These are phyloP conservation scores for Cryptococcus sp. DNA, from an alignment of 1,284 basidiomycete species.

Conservation along the genomic window DNA sequence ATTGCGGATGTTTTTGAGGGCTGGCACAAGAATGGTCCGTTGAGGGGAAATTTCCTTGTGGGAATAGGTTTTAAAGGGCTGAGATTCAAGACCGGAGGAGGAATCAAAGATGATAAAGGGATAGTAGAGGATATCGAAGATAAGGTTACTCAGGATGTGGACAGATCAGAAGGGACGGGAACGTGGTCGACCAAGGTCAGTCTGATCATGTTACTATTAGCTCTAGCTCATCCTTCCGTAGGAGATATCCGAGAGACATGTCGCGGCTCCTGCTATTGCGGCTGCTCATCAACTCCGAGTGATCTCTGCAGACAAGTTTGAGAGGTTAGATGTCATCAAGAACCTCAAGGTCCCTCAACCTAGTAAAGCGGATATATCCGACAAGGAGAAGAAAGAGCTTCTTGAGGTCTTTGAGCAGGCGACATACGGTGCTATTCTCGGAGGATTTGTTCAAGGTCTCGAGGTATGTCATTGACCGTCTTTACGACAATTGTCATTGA, in stretches of 20 bases:
- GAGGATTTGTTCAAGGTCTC: constrained; percentile 36
- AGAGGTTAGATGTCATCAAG: constrained; percentile 22
- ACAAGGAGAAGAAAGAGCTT: constrained; percentile 16
- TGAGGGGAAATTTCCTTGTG: constrained; percentile 32
- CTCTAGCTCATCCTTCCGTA: neutral
- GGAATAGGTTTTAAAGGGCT: constrained; percentile 34
- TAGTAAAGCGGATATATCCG: neutral
- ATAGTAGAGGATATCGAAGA: constrained; percentile 42
- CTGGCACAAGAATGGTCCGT: constrained; percentile 27
- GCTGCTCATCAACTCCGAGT: constrained; percentile 38
- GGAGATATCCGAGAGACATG: constrained; percentile 33
- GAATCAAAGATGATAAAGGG: constrained; percentile 27
- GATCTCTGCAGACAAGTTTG: constrained; percentile 30
- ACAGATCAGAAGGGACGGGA: constrained; percentile 27
- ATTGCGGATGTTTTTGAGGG: constrained; percentile 32
- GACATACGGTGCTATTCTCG: constrained; percentile 31
- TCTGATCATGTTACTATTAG: neutral
- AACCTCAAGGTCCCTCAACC: constrained; percentile 22
- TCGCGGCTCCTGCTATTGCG: constrained; percentile 33
- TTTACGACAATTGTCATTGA: neutral
- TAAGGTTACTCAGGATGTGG: constrained; percentile 42
- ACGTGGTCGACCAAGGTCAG: constrained; percentile 26
- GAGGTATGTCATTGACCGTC: constrained; percentile 17
- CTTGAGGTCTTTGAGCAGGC: constrained; percentile 25
- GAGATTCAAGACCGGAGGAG: constrained; percentile 35